phyloP scores from a whole-genome alignment of 805 yeast genomes.

The Candida dendrica region DNA sequence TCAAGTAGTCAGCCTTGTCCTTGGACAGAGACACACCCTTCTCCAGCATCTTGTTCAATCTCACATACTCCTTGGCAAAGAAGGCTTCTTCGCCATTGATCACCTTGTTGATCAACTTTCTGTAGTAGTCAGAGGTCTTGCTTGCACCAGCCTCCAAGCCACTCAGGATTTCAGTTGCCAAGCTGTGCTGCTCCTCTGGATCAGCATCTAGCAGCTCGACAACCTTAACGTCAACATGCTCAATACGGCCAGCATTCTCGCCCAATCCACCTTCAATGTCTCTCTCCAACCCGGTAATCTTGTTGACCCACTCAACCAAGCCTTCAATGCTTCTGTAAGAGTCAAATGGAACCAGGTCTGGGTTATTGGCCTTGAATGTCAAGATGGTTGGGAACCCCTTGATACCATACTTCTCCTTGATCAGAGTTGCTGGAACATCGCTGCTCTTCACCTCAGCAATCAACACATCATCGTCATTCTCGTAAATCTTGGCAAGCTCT shows the following conservation, averaged over 20 bases:
- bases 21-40: slow-evolving; percentile 27
- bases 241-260: slow-evolving; percentile 27
- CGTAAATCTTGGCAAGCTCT: slow-evolving; percentile 37
- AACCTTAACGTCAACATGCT: slow-evolving; percentile 21
- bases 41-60: slow-evolving; percentile 35
- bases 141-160: slow-evolving; percentile 16
- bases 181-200: slow-evolving; percentile 11
- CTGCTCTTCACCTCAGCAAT: slow-evolving; percentile 38
- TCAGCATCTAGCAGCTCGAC: slow-evolving; percentile 19
- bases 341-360: slow-evolving; percentile 17
- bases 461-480: slow-evolving; percentile 28
- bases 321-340: slow-evolving; percentile 40
- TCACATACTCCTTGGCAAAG: slow-evolving; percentile 32
- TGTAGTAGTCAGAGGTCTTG: slow-evolving; percentile 35
- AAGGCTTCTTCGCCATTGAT: slow-evolving; percentile 36
- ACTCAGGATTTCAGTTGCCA: slow-evolving; percentile 26
- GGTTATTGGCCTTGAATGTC: slow-evolving; percentile 33
- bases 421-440: slow-evolving; percentile 34
- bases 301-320: slow-evolving; percentile 50
- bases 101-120: slow-evolving; percentile 36
- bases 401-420: slow-evolving; percentile 33
- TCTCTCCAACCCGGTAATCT: slow-evolving; percentile 27
- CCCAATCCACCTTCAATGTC: slow-evolving; percentile 28
- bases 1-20: slow-evolving; percentile 40
- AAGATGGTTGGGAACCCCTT: slow-evolving; percentile 45